Base-by-base conservation (phyloP, 495 filamentous ascomycete genomes). In the Trichoderma orchidacearum region DNA sequence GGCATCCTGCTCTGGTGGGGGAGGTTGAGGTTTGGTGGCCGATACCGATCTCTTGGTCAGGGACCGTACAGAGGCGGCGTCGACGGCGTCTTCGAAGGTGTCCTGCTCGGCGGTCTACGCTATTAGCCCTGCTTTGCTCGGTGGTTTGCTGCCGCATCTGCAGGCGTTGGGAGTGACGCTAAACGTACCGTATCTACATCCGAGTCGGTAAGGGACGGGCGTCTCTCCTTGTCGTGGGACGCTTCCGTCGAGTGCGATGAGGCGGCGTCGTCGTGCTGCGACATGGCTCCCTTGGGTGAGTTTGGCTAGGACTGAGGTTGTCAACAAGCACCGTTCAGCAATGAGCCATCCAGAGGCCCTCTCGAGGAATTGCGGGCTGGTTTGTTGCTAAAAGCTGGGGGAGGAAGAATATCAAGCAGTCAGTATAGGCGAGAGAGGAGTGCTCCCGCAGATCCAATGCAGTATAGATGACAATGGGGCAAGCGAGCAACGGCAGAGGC, bases 61-160 rank as follows among this genome's bases (percentile, higher is more conserved):
- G 8, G 75, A 75, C 38, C 75, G 68, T 25, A 74, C 62, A 36
- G 72, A 75, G 52, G 68, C 66, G 15, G 70, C 75, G 69, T 89
- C 86, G 61, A 80, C 72, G 57, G 85, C 85, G 72, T 92, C 86
- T 65, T 89, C 85, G 56, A 89, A 90, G 21, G 82, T 81, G 58
- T 90, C 87, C 86, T 89, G 68, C 50, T 35, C 53, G n/a, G 31
- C 11, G 32, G 53, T 25, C 53, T 55, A 28, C 11, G 8, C 3
- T 25, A n/a, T 55, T 55, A 35, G 29, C 31, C 30, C 53, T 38
- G 27, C 17, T 7, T 35, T 35, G 15, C 53, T 35, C 12, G 18
- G 28, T 13, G 11, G 21, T 31, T 23, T 7, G 41, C 17, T 7
- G 41, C 41, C 8, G 17, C 31, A 31, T 55, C 3, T 17, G 8